A percentile compares a stretch with the other conserved stretches of the same genome.
These are phyloP conservation scores for Amphirosellinia nigrospora DNA, from an alignment of 495 filamentous ascomycete species.

Conservation along the genomic window DNA sequence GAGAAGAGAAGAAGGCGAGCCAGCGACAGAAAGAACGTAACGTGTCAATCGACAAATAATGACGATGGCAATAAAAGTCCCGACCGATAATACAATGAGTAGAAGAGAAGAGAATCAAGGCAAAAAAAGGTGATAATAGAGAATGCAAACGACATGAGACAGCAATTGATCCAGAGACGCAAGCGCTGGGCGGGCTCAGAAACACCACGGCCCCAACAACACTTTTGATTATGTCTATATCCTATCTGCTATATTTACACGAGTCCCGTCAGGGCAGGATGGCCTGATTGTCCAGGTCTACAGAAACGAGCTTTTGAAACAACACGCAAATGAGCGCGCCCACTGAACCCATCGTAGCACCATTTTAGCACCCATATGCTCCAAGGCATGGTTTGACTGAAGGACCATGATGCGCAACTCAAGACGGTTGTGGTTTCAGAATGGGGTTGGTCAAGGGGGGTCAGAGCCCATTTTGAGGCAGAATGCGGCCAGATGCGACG, in stretches of 20 bases:
- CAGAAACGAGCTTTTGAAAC: conserved; percentile 19
- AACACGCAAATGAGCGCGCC: conserved; percentile 7
- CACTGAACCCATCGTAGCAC: neutral
- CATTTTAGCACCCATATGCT: neutral
- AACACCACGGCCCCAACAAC: conserved; percentile 28
- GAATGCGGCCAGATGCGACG: conserved; percentile 19
- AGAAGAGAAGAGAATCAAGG: conserved; percentile 33
- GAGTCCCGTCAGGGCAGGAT: neutral
- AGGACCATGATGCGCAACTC: conserved; percentile 20
- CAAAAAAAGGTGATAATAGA: conserved; percentile 43
- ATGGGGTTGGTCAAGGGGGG: conserved; percentile 11
- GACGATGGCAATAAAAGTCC: conserved; percentile 35
- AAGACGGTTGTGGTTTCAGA: conserved; percentile 25
- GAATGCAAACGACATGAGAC: conserved; percentile 47
- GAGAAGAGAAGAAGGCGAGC: conserved; percentile 18
- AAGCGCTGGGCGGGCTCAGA: conserved; percentile 11
- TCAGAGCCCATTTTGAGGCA: conserved; percentile 15
- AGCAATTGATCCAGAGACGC: conserved; percentile 33
- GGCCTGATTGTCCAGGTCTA: conserved; percentile 3
- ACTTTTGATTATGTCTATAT: conserved; percentile 11
- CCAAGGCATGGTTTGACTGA: conserved; percentile 8
- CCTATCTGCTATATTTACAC: conserved; percentile 19
- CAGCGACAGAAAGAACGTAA: conserved; percentile 42
- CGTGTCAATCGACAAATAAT: conserved; percentile 33
- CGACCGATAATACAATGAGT: conserved; percentile 30